phyloP scores from a whole-genome alignment of 192 early-diverging fungal genomes.

The Coemansia sp. region DNA sequence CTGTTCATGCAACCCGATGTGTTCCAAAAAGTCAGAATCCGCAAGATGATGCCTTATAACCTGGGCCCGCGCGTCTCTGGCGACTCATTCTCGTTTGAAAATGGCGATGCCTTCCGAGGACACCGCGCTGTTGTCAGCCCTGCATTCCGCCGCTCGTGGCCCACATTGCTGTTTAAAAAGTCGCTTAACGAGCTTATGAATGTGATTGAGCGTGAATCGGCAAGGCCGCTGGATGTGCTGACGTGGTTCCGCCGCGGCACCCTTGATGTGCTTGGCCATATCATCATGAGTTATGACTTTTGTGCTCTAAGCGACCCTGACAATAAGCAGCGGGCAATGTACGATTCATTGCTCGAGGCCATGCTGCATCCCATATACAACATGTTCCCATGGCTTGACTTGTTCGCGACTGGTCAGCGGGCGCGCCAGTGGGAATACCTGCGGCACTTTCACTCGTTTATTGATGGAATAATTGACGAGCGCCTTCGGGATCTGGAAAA shows the following conservation, averaged over 20 bases:
- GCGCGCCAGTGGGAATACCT: slow-evolving; percentile 44
- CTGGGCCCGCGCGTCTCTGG: slow-evolving; percentile 47
- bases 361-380: slow-evolving; percentile 53
- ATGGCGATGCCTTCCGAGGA: slow-evolving; percentile 47
- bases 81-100: slow-evolving; percentile 46
- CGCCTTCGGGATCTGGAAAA: slow-evolving; percentile 29
- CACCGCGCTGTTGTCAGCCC: slow-evolving; percentile 52
- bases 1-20: slow-evolving; percentile 49
- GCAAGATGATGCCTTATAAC: slow-evolving; percentile 42
- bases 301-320: slow-evolving; percentile 45
- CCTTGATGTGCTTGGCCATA: slow-evolving; percentile 58
- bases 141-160: slow-evolving; percentile 52
- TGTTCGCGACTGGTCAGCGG: slow-evolving; percentile 39
- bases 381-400: slow-evolving; percentile 56
- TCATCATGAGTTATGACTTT: slow-evolving; percentile 59
- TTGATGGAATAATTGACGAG: slow-evolving; percentile 47
- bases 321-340: slow-evolving; percentile 48
- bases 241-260: slow-evolving; percentile 51
- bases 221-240: slow-evolving; percentile 35
- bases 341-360: slow-evolving; percentile 47
- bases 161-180: slow-evolving; percentile 42
- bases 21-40: slow-evolving; percentile 48
- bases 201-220: slow-evolving; percentile 40
- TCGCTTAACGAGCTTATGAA: slow-evolving; percentile 40
- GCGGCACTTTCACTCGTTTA: slow-evolving; percentile 41